Conservation (phyloP, 495 filamentous ascomycete species). For the Aspergillus sparsus region DNA sequence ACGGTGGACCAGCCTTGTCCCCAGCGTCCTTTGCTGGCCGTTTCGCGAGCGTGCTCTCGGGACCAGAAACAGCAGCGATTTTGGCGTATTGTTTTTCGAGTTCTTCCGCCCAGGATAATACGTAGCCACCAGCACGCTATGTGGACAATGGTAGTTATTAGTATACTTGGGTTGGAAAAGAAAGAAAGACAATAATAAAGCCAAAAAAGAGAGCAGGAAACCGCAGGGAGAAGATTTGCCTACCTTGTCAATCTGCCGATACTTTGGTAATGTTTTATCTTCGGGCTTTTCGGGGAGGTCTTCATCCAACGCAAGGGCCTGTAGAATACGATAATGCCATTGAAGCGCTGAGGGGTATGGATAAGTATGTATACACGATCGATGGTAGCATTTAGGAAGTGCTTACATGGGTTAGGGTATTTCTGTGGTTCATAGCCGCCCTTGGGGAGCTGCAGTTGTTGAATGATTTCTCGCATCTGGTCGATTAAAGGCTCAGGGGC, state of each 20-base stretch:
- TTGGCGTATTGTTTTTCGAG: constrained; percentile 56
- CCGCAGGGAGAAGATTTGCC: not conserved
- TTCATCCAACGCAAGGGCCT: constrained; percentile 89
- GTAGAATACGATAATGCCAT: constrained; percentile 96
- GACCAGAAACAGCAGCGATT: constrained; percentile 39
- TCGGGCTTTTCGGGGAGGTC: constrained; percentile 78
- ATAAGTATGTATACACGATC: constrained; percentile 14
- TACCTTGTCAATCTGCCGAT: constrained; percentile 79
- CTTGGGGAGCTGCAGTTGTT: constrained; percentile 88
- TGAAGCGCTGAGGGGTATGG: constrained; percentile 60
- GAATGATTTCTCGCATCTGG: constrained; percentile 75
- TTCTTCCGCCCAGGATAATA: constrained; percentile 72
- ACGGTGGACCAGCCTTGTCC: constrained; percentile 30
- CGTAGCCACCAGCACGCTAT: constrained; percentile 70
- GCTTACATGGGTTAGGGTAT: constrained; percentile 81
- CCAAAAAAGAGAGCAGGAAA: no score
- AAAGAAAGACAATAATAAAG: not conserved
- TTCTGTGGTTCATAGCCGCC: constrained; percentile 77
- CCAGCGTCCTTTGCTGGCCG: constrained; percentile 44
- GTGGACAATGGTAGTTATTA: not conserved
- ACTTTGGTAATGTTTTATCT: constrained; percentile 84
- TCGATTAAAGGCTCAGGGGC: constrained; percentile 74
- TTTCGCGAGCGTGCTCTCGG: constrained; percentile 47
- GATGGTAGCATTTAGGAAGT: not conserved
- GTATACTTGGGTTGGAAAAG: not conserved